Evolutionary conservation across 805 yeast species (phyloP).

Genomic region (Pichia nakasei): DNA sequence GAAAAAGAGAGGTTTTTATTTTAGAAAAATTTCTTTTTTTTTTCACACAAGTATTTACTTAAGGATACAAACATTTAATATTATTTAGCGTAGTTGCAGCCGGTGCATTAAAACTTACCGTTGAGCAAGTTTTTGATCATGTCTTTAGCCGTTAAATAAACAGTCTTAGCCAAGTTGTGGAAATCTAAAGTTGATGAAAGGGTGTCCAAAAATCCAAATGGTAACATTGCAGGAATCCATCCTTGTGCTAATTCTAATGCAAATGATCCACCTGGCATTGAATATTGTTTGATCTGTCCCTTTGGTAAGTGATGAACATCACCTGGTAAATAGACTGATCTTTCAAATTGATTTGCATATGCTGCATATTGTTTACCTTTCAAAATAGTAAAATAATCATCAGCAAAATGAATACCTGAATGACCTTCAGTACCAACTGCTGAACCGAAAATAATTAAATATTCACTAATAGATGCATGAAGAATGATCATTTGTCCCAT

Average conservation of each 20-base stretch:
- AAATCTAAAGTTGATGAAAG: slow-evolving; percentile 75
- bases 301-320: slow-evolving; percentile 70
- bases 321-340: slow-evolving; percentile 79
- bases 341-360: slow-evolving; percentile 47
- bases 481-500: slow-evolving; percentile 94
- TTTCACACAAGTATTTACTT: no score
- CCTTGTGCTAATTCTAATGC: slow-evolving; percentile 97
- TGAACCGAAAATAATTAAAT: slow-evolving; percentile 86
- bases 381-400: slow-evolving; percentile 90
- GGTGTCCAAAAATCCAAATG: slow-evolving; percentile 85
- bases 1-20: no score
- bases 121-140: slow-evolving; percentile 59
- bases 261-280: slow-evolving; percentile 73
- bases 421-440: slow-evolving; percentile 96
- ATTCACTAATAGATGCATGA: slow-evolving; percentile 92
- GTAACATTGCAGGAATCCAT: slow-evolving; percentile 97
- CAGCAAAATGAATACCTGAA: slow-evolving; percentile 92
- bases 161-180: slow-evolving; percentile 59
- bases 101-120: slow-evolving; percentile 78
- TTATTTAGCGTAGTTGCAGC: no score
- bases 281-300: slow-evolving; percentile 75
- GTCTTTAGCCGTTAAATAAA: slow-evolving; percentile 64
- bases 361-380: slow-evolving; percentile 74
- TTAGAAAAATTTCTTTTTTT: no score
- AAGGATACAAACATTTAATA: no score